These are phyloP conservation scores for Hydnomerulius pinastri DNA, from an alignment of 768 basidiomycete species.

Conservation along the genomic window DNA sequence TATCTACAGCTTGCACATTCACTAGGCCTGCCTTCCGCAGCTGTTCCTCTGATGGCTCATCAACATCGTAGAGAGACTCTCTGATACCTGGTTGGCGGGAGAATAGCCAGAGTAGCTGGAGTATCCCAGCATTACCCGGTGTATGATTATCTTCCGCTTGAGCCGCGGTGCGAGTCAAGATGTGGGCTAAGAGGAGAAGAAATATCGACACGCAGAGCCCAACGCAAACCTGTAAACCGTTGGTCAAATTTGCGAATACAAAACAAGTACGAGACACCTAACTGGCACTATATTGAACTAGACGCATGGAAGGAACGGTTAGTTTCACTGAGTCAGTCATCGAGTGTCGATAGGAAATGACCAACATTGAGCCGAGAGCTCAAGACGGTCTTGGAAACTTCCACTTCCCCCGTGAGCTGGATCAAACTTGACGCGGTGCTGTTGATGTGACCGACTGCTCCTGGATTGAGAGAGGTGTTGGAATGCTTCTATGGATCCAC, in stretches of 20 bases:
- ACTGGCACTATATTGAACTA: neutral
- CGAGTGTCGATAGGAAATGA: neutral
- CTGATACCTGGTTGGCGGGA: neutral
- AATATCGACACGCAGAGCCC: neutral
- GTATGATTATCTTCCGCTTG: neutral
- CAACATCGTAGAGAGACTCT: neutral
- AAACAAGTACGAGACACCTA: neutral
- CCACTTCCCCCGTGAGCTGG: neutral
- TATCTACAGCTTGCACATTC: neutral
- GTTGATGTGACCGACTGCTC: neutral
- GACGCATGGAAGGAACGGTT: neutral
- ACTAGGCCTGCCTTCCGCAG: conserved; percentile 2
- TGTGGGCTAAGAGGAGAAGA: neutral
- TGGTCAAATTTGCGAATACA: neutral
- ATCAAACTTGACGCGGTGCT: neutral
- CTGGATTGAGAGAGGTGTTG: neutral
- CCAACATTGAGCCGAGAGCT: neutral
- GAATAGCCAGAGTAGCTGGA: conserved; percentile 9
- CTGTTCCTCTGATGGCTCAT: conserved; percentile 1
- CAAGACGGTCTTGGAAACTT: neutral
- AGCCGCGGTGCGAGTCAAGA: neutral
- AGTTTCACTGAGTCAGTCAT: neutral
- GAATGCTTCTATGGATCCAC: neutral
- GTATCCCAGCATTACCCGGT: neutral
- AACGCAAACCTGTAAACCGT: neutral